These are phyloP conservation scores for Phellinidium pouzarii DNA, from an alignment of 1,284 basidiomycete species.

Conservation along the genomic window DNA sequence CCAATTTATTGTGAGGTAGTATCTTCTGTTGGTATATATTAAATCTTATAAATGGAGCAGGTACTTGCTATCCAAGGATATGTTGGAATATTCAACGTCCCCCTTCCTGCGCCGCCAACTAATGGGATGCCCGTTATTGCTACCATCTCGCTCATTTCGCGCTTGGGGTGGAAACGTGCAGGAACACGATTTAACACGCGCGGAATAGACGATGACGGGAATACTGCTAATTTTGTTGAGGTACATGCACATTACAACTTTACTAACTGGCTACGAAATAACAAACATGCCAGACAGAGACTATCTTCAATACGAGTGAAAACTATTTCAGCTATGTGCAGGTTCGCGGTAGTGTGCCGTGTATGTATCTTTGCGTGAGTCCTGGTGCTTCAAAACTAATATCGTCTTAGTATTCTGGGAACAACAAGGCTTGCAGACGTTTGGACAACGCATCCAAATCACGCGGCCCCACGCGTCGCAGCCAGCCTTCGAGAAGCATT, in stretches of 20 bases:
- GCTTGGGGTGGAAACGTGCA: slow-evolving; percentile 91
- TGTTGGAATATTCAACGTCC: slow-evolving; percentile 67
- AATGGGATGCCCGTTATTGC: slow-evolving; percentile 60
- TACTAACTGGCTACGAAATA: slow-evolving; percentile 17
- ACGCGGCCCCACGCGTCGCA: slow-evolving; percentile 94
- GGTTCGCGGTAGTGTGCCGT: slow-evolving; percentile 88
- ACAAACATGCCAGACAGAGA: slow-evolving; percentile 67
- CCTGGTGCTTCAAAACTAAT: neutral
- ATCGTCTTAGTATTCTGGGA: slow-evolving; percentile 85
- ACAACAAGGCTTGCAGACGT: slow-evolving; percentile 87
- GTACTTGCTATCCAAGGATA: slow-evolving; percentile 94
- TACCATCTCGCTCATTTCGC: slow-evolving; percentile 74
- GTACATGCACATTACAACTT: slow-evolving; percentile 33
- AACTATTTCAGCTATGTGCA: slow-evolving; percentile 88
- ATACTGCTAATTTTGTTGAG: slow-evolving; percentile 97
- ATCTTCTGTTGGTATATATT: slow-evolving; percentile 25
- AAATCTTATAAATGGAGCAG: slow-evolving; percentile 31
- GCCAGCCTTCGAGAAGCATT: slow-evolving; percentile 93
- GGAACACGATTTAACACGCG: slow-evolving; percentile 97
- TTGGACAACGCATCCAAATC: slow-evolving; percentile 87
- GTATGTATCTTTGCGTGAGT: slow-evolving; percentile 42
- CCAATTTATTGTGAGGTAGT: slow-evolving; percentile 66
- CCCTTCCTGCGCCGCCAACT: slow-evolving; percentile 65
- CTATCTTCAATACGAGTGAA: slow-evolving; percentile 78
- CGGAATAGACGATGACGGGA: slow-evolving; percentile 96